These are phyloP conservation scores for Rhytidhysteron rufulum DNA, from an alignment of 2,329 filamentous ascomycete species.

Conservation along the genomic window DNA sequence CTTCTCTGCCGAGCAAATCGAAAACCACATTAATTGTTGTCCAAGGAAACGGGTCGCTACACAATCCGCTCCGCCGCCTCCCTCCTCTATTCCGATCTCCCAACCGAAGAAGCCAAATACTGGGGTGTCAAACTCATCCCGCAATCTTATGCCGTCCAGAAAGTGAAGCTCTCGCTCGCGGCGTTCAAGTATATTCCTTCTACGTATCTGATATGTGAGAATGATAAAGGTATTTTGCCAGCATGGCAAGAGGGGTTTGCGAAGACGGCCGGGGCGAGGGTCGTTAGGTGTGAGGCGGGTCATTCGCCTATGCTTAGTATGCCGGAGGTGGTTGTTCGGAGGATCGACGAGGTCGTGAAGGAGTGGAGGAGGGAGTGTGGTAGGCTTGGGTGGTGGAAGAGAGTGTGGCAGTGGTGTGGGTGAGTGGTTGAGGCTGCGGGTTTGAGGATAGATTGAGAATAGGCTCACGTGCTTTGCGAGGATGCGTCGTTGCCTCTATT, in stretches of 20 bases:
- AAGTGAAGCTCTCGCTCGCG: conserved; percentile 21
- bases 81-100: conserved; percentile 8
- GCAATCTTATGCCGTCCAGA: conserved; percentile 6
- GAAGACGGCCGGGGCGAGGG: neutral
- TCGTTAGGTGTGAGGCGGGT: conserved; percentile 4
- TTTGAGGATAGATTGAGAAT: too few relatives aligned
- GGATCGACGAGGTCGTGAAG: neutral
- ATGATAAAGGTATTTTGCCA: conserved; percentile 36
- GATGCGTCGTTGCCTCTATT: too few relatives aligned
- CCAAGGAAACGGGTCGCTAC: too few relatives aligned
- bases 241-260: conserved; percentile 28
- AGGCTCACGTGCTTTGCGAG: too few relatives aligned
- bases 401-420: too few relatives aligned
- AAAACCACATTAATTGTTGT: too few relatives aligned
- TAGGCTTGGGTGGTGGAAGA: too few relatives aligned
- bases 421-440: too few relatives aligned
- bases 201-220: conserved; percentile 40
- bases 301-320: conserved; percentile 9
- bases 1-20: too few relatives aligned
- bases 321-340: neutral
- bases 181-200: conserved; percentile 38
- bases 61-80: conserved; percentile 1
- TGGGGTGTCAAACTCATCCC: conserved; percentile 10
- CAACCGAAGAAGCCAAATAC: conserved; percentile 4
- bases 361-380: neutral